Base-by-base conservation (phyloP, 2,329 filamentous ascomycete genomes). In the Exophiala oligosperma region DNA sequence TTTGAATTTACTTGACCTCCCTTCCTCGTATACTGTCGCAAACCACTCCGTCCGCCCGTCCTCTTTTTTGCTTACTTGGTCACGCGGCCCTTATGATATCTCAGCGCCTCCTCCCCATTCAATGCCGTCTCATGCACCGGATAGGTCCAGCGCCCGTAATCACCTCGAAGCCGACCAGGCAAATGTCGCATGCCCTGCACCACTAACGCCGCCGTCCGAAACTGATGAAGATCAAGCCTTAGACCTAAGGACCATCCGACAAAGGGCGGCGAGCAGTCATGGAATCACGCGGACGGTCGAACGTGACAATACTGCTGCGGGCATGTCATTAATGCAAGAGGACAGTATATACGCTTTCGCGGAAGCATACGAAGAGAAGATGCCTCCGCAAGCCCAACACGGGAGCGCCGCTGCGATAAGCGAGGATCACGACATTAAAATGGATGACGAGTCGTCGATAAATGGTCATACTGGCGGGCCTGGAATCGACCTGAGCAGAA, bases 301-400 rank as follows among this genome's bases (percentile, higher is more conserved):
- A 47, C 54, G 52, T 44, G 55, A 65, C 48, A 67, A 67, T 48
- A 67, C 66, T 26, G 65, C 65, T 32, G 56, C 61, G 21, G 64
- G 59, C 29, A 68, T 68, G 66, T 61, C 62, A 12, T n/a, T 56
- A 43, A 58, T 51, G 35, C 66, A 68, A 56, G 66, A 67, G 52
- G 60, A 63, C 12, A 65, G 57, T 48, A 41, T 67, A 56, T 67
- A 67, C 49, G 52, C 51, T 17, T 44, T 57, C 7, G 47, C 54
- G 8, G 56, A 26, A 6, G 26, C 17, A 32, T 55, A 54, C 17
- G 50, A 60, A 24, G 59, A 55, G 35, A 57, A 59, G 28, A 48
- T 60, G 28, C 58, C 54, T 35, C 35, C 58, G 24, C 43, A 43
- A 3, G 17, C 21, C 17, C n/a, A 41, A 5, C 40, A 55, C 23